Conservation (phyloP, 495 filamentous ascomycete species). For the Glutinoglossum americanum region DNA sequence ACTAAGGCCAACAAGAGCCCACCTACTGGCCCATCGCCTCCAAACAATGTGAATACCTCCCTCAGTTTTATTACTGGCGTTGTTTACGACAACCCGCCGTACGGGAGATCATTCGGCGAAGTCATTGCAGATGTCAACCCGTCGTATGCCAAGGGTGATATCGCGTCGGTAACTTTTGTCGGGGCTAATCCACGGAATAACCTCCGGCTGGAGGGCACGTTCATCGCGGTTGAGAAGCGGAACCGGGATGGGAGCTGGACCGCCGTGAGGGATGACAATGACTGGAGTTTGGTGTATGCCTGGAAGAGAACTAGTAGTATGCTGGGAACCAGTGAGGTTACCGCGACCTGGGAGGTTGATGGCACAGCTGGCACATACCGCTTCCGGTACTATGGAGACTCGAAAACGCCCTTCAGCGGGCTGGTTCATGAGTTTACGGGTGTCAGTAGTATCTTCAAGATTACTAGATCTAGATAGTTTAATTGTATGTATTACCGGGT, state of each 20-base stretch:
- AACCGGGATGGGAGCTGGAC: constrained; percentile 33
- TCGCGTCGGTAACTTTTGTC: constrained; percentile 47
- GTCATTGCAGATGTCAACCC: constrained; percentile 34
- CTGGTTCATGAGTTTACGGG: constrained; percentile 56
- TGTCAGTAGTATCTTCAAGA: constrained; percentile 40
- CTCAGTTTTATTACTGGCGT: constrained; percentile 68
- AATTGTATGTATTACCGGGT: background rate
- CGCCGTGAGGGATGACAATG: constrained; percentile 45
- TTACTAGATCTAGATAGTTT: constrained; percentile 8
- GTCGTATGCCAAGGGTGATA: constrained; percentile 33
- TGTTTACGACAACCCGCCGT: constrained; percentile 44
- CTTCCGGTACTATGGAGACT: constrained; percentile 69
- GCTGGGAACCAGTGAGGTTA: constrained; percentile 60
- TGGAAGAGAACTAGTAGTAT: constrained; percentile 58
- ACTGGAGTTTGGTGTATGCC: constrained; percentile 60
- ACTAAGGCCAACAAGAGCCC: constrained; percentile 24
- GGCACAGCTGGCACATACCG: constrained; percentile 47
- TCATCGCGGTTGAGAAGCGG: constrained; percentile 52
- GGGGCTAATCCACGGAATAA: constrained; percentile 86
- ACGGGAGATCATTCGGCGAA: constrained; percentile 60
- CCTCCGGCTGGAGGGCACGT: constrained; percentile 56
- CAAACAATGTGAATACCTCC: constrained; percentile 60
- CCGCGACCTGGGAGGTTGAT: constrained; percentile 59
- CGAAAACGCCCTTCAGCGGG: constrained; percentile 43
- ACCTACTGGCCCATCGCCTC: constrained; percentile 41